A percentile compares a stretch with the other conserved stretches of the same genome.
These are phyloP conservation scores for Corylus heterophylla DNA, from an alignment of 306 rosid species.

Conservation along the genomic window DNA sequence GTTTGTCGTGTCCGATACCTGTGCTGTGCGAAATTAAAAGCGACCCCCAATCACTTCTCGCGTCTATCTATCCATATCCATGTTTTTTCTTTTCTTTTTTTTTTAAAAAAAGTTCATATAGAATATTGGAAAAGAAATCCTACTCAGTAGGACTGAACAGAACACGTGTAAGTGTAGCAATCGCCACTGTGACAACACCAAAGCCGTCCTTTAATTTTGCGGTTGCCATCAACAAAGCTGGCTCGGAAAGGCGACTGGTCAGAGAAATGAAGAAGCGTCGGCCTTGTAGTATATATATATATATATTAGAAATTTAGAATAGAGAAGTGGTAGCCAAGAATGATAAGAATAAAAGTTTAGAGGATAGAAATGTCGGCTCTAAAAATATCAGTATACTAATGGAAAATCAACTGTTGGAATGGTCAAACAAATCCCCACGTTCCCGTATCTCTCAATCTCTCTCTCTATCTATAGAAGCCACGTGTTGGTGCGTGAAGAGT, in stretches of 20 bases:
- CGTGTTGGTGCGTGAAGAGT: background rate
- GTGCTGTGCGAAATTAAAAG: background rate
- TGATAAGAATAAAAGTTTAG: background rate
- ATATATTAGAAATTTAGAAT: too few relatives aligned
- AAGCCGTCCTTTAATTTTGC: background rate
- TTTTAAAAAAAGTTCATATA: too few relatives aligned
- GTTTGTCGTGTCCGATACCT: background rate
- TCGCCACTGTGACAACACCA: background rate
- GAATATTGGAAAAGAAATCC: too few relatives aligned
- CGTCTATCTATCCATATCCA: too few relatives aligned
- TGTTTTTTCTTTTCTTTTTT: too few relatives aligned
- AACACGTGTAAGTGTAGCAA: conserved; percentile 27
- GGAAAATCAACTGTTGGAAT: too few relatives aligned
- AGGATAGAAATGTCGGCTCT: background rate
- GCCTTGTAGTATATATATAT: background rate
- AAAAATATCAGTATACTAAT: background rate
- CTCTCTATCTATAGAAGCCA: background rate
- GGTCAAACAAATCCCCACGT: too few relatives aligned
- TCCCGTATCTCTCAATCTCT: background rate
- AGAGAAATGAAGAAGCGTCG: background rate
- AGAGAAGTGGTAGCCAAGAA: too few relatives aligned
- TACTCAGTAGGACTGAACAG: too few relatives aligned
- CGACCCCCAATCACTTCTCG: too few relatives aligned
- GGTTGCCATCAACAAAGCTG: background rate
- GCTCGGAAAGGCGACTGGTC: background rate